These are phyloP conservation scores for Monosporascus sp. DNA, from an alignment of 2,329 filamentous ascomycete species.

Conservation along the genomic window DNA sequence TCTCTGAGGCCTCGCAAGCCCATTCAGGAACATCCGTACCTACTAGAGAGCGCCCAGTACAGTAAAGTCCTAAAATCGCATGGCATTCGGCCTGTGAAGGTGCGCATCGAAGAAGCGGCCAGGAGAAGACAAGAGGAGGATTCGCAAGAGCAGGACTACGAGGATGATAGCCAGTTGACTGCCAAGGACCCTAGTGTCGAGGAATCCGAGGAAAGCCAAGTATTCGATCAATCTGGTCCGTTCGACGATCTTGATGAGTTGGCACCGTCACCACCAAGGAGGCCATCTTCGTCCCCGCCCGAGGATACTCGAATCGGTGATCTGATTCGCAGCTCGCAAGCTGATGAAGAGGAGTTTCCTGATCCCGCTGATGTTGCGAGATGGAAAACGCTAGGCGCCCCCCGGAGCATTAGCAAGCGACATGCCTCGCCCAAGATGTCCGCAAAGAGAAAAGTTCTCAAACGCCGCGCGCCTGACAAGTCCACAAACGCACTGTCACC, in stretches of 20 bases:
- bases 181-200: conserved; percentile 19
- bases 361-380: conserved; percentile 24
- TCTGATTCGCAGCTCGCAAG: conserved; percentile 19
- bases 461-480: conserved; percentile 9
- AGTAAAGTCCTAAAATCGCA: conserved; percentile 47
- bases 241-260: conserved; percentile 15
- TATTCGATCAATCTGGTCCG: conserved; percentile 8
- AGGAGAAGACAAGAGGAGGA: conserved; percentile 34
- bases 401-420: conserved; percentile 14
- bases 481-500: conserved; percentile 8
- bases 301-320: background rate
- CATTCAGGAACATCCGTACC: conserved; percentile 56
- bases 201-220: conserved; percentile 32
- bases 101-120: conserved; percentile 29
- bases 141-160: conserved; percentile 45
- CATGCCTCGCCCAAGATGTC: conserved; percentile 21
- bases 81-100: conserved; percentile 47
- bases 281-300: conserved; percentile 9
- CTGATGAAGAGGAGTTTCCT: conserved; percentile 26
- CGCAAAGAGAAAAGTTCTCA: conserved; percentile 18
- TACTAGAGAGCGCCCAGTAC: conserved; percentile 51
- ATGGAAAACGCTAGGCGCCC: conserved; percentile 16
- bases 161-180: conserved; percentile 45
- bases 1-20: conserved; percentile 55
- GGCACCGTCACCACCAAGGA: conserved; percentile 10